These are phyloP conservation scores for Berkeleyomyces rouxiae DNA, from an alignment of 2,329 filamentous ascomycete species.

Conservation along the genomic window DNA sequence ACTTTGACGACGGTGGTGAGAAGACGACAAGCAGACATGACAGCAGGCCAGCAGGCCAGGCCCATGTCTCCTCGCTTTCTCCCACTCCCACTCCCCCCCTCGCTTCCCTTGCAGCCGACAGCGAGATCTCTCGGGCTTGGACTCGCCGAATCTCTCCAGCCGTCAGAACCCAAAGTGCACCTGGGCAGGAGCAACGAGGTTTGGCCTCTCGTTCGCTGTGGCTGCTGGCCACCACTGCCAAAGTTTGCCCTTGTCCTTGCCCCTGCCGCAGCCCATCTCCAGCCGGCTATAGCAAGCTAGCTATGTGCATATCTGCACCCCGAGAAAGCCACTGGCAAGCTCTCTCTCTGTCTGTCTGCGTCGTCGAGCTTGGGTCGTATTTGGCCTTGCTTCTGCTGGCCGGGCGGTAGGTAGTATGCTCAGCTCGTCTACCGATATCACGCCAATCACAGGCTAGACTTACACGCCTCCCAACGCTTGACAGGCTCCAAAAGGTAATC, in stretches of 20 bases:
- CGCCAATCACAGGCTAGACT: background rate
- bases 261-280: background rate
- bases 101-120: constrained; percentile 3
- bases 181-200: background rate
- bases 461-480: background rate
- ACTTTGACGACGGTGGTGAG: background rate
- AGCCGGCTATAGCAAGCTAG: background rate
- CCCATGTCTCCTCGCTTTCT: background rate
- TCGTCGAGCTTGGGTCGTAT: background rate
- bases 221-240: background rate
- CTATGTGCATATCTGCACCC: too few relatives aligned
- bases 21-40: background rate
- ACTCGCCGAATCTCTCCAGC: background rate
- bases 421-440: background rate
- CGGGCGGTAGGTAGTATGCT: background rate
- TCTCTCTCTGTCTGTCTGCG: background rate
- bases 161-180: background rate
- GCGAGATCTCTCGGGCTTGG: background rate
- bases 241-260: background rate
- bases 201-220: background rate
- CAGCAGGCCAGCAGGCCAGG: background rate
- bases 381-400: background rate
- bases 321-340: too few relatives aligned
- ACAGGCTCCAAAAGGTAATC: background rate
- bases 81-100: background rate